Conservation (phyloP, 2,329 filamentous ascomycete species). For the Botrytis deweyae region DNA sequence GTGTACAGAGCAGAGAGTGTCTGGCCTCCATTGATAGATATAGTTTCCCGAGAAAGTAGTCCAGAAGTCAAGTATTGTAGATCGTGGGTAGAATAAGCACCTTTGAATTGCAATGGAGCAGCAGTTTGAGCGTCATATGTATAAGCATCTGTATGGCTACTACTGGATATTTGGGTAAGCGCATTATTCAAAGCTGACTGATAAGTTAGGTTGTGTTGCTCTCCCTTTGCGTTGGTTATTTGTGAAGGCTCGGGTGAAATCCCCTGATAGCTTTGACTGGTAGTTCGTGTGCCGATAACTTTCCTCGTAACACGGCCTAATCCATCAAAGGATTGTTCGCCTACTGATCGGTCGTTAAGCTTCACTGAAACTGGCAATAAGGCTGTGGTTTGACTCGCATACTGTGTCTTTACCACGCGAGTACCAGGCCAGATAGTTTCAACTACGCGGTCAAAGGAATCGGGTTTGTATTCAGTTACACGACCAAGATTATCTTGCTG, state of each 20-base stretch:
- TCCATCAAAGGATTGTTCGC: constrained; percentile 15
- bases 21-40: background rate
- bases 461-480: constrained; percentile 1
- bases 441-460: constrained; percentile 19
- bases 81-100: constrained; percentile 2
- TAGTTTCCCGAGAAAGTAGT: background rate
- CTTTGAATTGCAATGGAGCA: background rate
- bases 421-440: constrained; percentile 5
- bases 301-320: constrained; percentile 11
- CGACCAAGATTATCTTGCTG: constrained; percentile 13
- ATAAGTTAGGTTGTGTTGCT: background rate
- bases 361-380: constrained; percentile 1
- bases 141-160: constrained; percentile 9
- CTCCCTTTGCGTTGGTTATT: constrained; percentile 13
- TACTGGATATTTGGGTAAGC: background rate
- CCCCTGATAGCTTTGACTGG: constrained; percentile 5
- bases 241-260: constrained; percentile 4
- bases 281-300: background rate
- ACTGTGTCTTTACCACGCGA: constrained; percentile 17
- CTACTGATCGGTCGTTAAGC: background rate
- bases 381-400: constrained; percentile 15
- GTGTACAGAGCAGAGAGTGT: background rate
- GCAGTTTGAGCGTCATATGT: constrained; percentile 1
- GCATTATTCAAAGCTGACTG: background rate
- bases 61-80: constrained; percentile 15